Evolutionary conservation across 352 stramenopile genomes (phyloP), one percentile per base, ranked within the genome.

Genomic region (Globisporangium camurandrum): DNA sequence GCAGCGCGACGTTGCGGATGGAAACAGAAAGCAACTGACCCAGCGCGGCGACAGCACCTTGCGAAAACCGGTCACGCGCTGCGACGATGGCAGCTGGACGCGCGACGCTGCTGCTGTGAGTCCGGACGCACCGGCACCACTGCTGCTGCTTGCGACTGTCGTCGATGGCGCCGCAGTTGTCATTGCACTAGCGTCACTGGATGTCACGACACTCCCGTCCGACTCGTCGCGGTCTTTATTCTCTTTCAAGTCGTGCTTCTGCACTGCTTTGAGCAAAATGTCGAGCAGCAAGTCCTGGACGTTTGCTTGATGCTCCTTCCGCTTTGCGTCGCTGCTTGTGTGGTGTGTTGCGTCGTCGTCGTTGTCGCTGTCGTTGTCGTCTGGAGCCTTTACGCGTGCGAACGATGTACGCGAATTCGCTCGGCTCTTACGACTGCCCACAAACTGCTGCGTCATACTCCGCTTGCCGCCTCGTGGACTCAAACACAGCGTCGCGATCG

Each of bases 241-340:
- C 54, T 83, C 71, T 54, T 89, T 89, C 26, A 87, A 27, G 44
- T 89, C 78, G 27, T 80, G 66, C 26, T 89, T 89, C 48, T 85
- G 73, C 5, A 86, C 75, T 1, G 75, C 78, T 46, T 85, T 86
- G 20, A 72, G 43, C 17, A 89, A 46, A 26, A 83, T 72, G 45
- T 85, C 70, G 4, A 89, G 48, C 12, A 89, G 53, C 28, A 89
- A 55, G 30, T 84, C 67, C 43, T 86, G 75, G 8, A 81, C 58
- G 36, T 71, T 70, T 12, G 66, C 58, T 40, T 87, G 75, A 4
- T 69, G 62, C 19, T 51, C 31, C 31, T 24, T 36, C 44, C 17
- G 34, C n/a, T 58, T 59, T 11, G 43, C 44, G 27, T 22, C 46
- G 28, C 24, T 36, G 14, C 12, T 36, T n/a, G 14, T 46, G n/a